Percentiles rank a stretch among this genome's conserved stretches.
phyloP scores from a whole-genome alignment of 495 filamentous ascomycete species.

The Aspergillus sclerotioniger region DNA sequence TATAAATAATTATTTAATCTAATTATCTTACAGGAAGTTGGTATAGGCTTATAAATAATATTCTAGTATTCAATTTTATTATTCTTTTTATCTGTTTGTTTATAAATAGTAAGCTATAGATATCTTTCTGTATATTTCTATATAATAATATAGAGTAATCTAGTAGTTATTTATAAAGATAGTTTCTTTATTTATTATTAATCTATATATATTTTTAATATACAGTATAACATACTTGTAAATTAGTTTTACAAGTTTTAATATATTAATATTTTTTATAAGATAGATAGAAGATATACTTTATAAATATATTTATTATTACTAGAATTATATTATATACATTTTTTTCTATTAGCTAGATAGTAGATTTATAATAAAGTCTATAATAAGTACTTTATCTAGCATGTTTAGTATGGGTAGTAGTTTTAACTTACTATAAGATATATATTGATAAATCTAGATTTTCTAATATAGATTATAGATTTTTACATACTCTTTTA shows the following conservation, averaged over 20 bases:
- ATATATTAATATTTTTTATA: slow-evolving; percentile 3
- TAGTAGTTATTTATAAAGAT: slow-evolving; percentile 1
- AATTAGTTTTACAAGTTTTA: too few species aligned
- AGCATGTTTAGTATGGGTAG: background rate
- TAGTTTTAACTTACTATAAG: background rate
- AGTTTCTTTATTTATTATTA: slow-evolving; percentile 1
- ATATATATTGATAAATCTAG: background rate
- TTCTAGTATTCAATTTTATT: slow-evolving; percentile 1
- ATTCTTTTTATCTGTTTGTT: background rate
- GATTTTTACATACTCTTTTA: background rate
- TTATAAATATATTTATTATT: background rate
- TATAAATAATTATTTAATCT: background rate
- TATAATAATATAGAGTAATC: background rate
- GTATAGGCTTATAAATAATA: slow-evolving; percentile 1
- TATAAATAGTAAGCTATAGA: background rate
- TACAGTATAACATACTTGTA: background rate
- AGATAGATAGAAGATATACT: background rate
- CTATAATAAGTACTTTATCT: too few species aligned
- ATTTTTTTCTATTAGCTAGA: background rate
- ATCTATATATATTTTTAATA: slow-evolving; percentile 4
- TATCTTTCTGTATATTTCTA: background rate
- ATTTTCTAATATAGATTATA: background rate
- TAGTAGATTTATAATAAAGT: too few species aligned
- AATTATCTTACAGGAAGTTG: background rate
- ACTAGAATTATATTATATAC: background rate